Evolutionary conservation across 257 asterid genomes (phyloP).

Genomic region (Ballota nigra): DNA sequence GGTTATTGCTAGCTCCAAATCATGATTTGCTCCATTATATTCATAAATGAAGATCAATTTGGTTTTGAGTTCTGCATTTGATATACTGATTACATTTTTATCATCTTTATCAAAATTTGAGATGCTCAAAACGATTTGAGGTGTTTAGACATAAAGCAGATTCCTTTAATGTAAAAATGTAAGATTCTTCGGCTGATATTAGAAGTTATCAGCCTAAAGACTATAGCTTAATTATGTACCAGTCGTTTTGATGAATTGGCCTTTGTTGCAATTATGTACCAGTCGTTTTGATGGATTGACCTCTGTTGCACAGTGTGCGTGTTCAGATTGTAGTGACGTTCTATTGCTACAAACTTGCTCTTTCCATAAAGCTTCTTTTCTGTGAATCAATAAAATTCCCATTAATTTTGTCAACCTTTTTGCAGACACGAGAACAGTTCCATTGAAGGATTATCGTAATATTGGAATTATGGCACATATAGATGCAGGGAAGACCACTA

Average conservation of each 20-base stretch:
- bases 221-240: not conserved
- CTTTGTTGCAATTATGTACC: not conserved
- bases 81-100: not conserved
- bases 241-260: not conserved
- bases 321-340: not conserved
- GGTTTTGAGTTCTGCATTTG: not conserved
- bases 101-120: not conserved
- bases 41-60: not conserved
- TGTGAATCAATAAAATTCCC: not conserved
- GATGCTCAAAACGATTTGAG: not conserved
- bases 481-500: constrained; percentile 98
- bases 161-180: not conserved
- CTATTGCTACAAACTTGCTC: not conserved
- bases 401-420: constrained; percentile 5
- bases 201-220: not conserved
- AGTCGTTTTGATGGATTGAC: not conserved
- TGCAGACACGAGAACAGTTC: constrained; percentile 62
- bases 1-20: not conserved
- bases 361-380: not conserved
- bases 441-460: constrained; percentile 83
- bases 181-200: not conserved
- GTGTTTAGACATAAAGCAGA: not conserved
- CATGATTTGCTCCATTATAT: not conserved
- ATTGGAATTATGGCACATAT: constrained; percentile 99
- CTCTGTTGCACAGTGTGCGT: not conserved